Evolutionary conservation across 2,329 filamentous ascomycete species (phyloP).

Genomic region (Pyrenophora seminiperda): DNA sequence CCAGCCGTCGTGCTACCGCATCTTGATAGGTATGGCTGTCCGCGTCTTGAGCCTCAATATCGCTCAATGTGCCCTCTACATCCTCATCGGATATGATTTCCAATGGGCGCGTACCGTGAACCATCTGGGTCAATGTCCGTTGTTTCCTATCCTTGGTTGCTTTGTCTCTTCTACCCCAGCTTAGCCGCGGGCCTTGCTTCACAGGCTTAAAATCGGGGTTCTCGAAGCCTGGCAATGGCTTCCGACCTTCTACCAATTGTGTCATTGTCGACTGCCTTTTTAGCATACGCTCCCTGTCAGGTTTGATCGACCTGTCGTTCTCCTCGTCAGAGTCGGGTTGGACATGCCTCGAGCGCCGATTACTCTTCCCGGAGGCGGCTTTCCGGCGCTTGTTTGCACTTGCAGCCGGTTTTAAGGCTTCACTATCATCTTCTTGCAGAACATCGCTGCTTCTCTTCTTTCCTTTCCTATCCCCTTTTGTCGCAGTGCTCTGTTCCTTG

Average conservation of each 20-base stretch:
- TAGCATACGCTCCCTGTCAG: slow-evolving; percentile 13
- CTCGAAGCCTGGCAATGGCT: slow-evolving; percentile 21
- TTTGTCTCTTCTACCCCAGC: slow-evolving; percentile 25
- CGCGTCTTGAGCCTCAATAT: slow-evolving; percentile 21
- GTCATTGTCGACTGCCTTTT: slow-evolving; percentile 46
- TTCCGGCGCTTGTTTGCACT: slow-evolving; percentile 30
- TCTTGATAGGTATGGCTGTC: slow-evolving; percentile 19
- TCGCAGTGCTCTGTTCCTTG: background rate
- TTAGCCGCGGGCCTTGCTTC: slow-evolving; percentile 25
- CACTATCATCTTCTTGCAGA: slow-evolving; percentile 8
- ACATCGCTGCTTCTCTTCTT: slow-evolving; percentile 26
- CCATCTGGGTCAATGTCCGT: slow-evolving; percentile 45
- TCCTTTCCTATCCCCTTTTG: slow-evolving; percentile 7
- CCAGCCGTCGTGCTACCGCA: slow-evolving; percentile 24
- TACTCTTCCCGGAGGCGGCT: slow-evolving; percentile 2
- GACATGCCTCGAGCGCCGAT: slow-evolving; percentile 4
- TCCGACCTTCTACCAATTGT: slow-evolving; percentile 36
- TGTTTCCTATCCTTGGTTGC: slow-evolving; percentile 30
- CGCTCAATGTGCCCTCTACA: slow-evolving; percentile 19
- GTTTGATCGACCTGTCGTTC: background rate
- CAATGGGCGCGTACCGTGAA: slow-evolving; percentile 31
- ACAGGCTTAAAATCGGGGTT: slow-evolving; percentile 35
- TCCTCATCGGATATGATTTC: slow-evolving; percentile 29
- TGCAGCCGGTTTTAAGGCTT: slow-evolving; percentile 9
- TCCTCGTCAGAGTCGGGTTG: slow-evolving; percentile 12